phyloP scores from a whole-genome alignment of 305 asterid genomes.

The Fraxinus platypoda region DNA sequence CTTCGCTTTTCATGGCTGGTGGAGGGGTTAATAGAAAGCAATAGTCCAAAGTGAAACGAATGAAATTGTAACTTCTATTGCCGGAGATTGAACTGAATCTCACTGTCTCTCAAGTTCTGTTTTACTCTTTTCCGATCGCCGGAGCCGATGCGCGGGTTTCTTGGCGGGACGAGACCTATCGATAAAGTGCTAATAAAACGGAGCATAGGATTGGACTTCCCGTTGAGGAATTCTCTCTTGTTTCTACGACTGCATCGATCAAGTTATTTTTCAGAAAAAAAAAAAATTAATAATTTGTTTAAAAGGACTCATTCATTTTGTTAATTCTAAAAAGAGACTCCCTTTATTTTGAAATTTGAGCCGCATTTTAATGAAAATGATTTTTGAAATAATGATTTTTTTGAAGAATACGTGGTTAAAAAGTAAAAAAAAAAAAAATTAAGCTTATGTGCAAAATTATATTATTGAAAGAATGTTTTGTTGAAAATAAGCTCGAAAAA shows the following conservation, averaged over 20 bases:
- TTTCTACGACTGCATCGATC: not conserved
- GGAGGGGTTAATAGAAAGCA: not conserved
- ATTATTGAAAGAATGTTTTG: no score
- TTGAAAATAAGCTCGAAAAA: no score
- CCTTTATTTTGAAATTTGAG: no score
- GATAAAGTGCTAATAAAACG: not conserved
- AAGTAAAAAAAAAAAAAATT: no score
- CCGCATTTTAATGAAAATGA: no score
- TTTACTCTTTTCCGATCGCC: not conserved
- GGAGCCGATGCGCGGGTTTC: not conserved
- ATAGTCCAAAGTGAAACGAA: not conserved
- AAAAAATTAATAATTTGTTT: no score
- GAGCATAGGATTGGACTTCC: not conserved
- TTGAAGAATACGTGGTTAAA: no score
- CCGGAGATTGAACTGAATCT: not conserved
- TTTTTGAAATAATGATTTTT: no score
- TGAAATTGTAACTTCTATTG: not conserved
- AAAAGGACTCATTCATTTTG: not conserved
- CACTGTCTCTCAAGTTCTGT: not conserved
- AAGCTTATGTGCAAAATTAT: no score
- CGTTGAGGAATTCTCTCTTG: not conserved
- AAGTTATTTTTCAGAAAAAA: no score
- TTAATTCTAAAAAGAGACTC: no score
- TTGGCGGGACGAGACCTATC: not conserved
- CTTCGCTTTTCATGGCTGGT: conserved; percentile 18